Base-by-base conservation (phyloP, 1,139 yeast species). In the Arxiozyma heterogenica region DNA sequence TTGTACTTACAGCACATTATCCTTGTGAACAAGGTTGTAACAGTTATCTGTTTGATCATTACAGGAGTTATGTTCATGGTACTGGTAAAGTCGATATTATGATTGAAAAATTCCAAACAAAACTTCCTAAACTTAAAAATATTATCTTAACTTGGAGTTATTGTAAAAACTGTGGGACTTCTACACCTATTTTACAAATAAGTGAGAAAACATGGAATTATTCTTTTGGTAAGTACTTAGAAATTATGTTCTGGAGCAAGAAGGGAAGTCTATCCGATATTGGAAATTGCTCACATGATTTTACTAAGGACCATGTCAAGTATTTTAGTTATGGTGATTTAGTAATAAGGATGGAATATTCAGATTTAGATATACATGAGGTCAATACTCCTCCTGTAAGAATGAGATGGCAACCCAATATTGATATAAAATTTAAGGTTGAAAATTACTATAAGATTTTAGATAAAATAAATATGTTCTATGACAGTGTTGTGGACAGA, bases 161-260 rank as follows among this genome's bases (percentile, higher is more conserved):
- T 59, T 94, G 99, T 70, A 87, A 85, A 55, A 76, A 75, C 52
- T 94, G 99, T 67, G 79, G 82, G 21, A 79, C 77, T 49, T 77
- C 86, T 0, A 84, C 95, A 3, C 95, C 97, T 0, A 83, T 87
- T 17, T 73, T 83, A 25, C 87, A 89, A n/a, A 82, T 94, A 86
- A 86, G 88, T 61, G 93, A 89, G 53, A 85, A 84, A 34, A 84
- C 97, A 0, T 91, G 95, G 84, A 89, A 85, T 64, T 83, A 84
- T 59, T 91, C 98, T 0, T 83, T 94, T 67, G 98, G 98, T 0
- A 94, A 93, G 65, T 94, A 87, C 64, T 74, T 94, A 48, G 98
- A 94, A 70, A 72, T 91, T 30, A 76, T 86, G 44, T 91, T 90
- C 65, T 90, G 95, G 86, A 89, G 95, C 51, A 66, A 66, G 60